phyloP scores from a whole-genome alignment of 768 basidiomycete genomes.

The Pleurotus eryngii region DNA sequence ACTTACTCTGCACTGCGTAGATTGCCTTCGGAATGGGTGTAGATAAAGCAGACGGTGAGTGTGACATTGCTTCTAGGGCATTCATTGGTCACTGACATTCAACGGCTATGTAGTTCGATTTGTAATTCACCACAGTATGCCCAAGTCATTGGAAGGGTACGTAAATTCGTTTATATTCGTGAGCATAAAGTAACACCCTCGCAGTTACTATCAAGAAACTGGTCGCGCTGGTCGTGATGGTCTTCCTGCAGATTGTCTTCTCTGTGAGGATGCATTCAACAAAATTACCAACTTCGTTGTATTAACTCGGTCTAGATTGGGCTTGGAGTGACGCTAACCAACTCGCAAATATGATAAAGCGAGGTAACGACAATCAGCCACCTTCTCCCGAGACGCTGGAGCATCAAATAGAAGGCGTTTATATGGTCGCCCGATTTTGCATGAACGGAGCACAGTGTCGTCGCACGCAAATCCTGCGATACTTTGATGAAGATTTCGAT shows the following conservation, averaged over 20 bases:
- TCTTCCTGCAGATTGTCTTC: constrained; percentile 74
- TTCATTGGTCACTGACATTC: not conserved
- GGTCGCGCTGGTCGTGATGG: constrained; percentile 96
- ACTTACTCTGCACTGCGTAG: constrained; percentile 32
- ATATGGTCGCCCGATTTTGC: constrained; percentile 77
- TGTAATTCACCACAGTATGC: constrained; percentile 85
- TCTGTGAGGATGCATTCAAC: constrained; percentile 55
- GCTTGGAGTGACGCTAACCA: constrained; percentile 52
- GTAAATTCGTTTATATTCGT: constrained; percentile 12
- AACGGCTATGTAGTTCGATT: constrained; percentile 62
- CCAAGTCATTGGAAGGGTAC: constrained; percentile 82
- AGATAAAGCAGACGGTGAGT: constrained; percentile 75
- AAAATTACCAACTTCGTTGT: not conserved
- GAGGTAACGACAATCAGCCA: constrained; percentile 40
- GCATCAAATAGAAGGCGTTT: constrained; percentile 55
- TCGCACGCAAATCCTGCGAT: constrained; percentile 80
- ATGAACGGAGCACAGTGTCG: constrained; percentile 81
- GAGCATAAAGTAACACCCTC: constrained; percentile 5
- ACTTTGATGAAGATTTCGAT: constrained; percentile 84
- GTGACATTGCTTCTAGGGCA: not conserved
- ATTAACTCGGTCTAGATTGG: constrained; percentile 51
- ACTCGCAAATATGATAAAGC: constrained; percentile 59
- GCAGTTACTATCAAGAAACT: constrained; percentile 91
- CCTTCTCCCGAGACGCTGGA: constrained; percentile 53
- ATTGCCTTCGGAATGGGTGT: constrained; percentile 98